A percentile compares a stretch with the other conserved stretches of the same genome.
phyloP scores from a whole-genome alignment of 192 early-diverging fungal genomes.

The Dimargaris cristalligena region DNA sequence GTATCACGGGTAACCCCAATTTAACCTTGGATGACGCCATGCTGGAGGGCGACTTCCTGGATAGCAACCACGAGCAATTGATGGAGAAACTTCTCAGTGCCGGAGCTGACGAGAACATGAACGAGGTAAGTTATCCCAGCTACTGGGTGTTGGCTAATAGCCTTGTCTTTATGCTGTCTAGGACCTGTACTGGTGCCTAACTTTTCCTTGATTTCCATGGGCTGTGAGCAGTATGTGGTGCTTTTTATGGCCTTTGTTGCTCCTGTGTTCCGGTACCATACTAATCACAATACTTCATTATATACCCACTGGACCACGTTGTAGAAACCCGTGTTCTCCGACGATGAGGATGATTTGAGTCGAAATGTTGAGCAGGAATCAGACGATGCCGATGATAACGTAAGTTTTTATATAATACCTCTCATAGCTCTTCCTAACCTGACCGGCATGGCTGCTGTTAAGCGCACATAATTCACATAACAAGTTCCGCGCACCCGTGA shows the following conservation, averaged over 20 bases:
- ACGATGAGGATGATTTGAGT: too few relatives aligned
- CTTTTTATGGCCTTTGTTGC: neutral
- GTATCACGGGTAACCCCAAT: conserved; percentile 56
- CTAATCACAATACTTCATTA: conserved; percentile 1
- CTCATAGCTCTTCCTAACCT: neutral
- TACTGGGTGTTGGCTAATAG: conserved; percentile 13
- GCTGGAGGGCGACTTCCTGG: conserved; percentile 87
- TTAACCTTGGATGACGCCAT: conserved; percentile 63
- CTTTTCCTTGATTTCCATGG: conserved; percentile 18
- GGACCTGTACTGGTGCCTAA: conserved; percentile 80
- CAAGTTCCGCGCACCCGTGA: conserved; percentile 5
- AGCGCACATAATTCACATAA: neutral
- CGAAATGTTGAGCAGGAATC: too few relatives aligned
- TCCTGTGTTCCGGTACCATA: neutral
- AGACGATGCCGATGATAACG: too few relatives aligned
- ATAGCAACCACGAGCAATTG: conserved; percentile 62
- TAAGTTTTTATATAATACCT: conserved; percentile 8
- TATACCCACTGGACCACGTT: too few relatives aligned
- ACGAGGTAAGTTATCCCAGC: too few relatives aligned
- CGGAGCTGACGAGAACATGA: conserved; percentile 42
- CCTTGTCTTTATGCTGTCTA: conserved; percentile 19
- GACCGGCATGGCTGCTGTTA: neutral
- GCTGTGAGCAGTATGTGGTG: neutral
- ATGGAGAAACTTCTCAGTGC: conserved; percentile 57
- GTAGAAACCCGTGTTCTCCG: too few relatives aligned